These are phyloP conservation scores for Fusarium dlaminii DNA, from an alignment of 2,329 filamentous ascomycete genomes.

Conservation along the genomic window DNA sequence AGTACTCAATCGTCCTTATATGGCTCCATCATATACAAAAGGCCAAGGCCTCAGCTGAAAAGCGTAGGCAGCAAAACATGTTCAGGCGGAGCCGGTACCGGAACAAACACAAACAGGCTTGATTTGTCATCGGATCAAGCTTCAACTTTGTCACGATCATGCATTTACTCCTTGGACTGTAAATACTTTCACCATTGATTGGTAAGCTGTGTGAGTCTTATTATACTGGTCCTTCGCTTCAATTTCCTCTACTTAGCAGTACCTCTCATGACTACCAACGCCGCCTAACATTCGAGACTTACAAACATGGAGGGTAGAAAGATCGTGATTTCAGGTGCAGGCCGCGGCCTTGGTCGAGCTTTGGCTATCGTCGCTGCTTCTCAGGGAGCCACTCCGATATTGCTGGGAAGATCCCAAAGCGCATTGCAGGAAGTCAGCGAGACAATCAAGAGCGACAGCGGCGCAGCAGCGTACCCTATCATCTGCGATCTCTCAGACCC, in stretches of 20 bases:
- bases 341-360: neutral
- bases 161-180: neutral
- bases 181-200: neutral
- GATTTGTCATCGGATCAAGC: neutral
- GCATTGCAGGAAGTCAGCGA: neutral
- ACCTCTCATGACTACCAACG: neutral
- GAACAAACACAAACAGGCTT: neutral
- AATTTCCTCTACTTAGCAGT: fast-evolving
- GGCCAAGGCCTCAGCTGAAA: neutral
- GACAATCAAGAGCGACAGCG: neutral
- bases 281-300: neutral
- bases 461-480: neutral
- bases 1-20: no score
- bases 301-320: neutral
- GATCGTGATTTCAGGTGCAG: neutral
- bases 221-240: fast-evolving
- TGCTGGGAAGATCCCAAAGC: neutral
- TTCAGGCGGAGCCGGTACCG: neutral
- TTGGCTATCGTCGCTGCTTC: neutral
- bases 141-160: neutral
- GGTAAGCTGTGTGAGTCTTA: fast-evolving
- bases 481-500: neutral
- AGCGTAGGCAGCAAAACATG: neutral
- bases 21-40: neutral
- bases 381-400: neutral